Percentiles rank a stretch among this genome's conserved stretches.
Conservation (phyloP, 1,284 basidiomycete species). For the Cutaneotrichosporon sp. region DNA sequence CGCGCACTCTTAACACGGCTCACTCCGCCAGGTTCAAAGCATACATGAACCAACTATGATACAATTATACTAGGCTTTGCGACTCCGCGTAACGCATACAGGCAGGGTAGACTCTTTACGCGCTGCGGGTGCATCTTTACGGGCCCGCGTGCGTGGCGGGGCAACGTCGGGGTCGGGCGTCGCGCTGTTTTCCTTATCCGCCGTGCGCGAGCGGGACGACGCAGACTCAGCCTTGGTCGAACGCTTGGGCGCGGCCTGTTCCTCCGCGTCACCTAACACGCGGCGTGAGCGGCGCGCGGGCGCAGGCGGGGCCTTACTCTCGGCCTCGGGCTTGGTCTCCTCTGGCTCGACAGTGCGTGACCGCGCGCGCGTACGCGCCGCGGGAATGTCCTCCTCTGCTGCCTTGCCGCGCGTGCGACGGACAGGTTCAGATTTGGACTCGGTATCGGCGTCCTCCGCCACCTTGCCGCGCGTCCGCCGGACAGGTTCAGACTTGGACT, state of each 20-base stretch:
- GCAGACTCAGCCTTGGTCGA: not conserved
- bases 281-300: constrained; percentile 6
- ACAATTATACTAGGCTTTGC: not conserved
- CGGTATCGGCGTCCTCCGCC: not conserved
- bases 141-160: too few relatives aligned
- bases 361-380: not conserved
- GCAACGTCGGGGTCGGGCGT: not conserved
- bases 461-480: not conserved
- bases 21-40: too few relatives aligned
- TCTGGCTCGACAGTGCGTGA: not conserved
- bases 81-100: not conserved
- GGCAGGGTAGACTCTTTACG: not conserved
- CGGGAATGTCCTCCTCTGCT: not conserved
- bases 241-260: not conserved
- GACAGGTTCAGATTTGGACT: not conserved
- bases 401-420: not conserved
- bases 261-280: constrained; percentile 9
- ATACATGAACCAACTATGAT: too few relatives aligned
- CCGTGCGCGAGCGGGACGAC: not conserved
- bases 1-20: too few relatives aligned
- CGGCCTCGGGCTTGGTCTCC: not conserved
- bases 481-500: not conserved
- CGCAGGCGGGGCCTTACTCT: not conserved
- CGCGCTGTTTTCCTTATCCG: constrained; percentile 3
- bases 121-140: not conserved